A percentile compares a stretch with the other conserved stretches of the same genome.
Evolutionary conservation across 176 grass and related monocot species (phyloP).

Genomic region (Oryza brachyantha): DNA sequence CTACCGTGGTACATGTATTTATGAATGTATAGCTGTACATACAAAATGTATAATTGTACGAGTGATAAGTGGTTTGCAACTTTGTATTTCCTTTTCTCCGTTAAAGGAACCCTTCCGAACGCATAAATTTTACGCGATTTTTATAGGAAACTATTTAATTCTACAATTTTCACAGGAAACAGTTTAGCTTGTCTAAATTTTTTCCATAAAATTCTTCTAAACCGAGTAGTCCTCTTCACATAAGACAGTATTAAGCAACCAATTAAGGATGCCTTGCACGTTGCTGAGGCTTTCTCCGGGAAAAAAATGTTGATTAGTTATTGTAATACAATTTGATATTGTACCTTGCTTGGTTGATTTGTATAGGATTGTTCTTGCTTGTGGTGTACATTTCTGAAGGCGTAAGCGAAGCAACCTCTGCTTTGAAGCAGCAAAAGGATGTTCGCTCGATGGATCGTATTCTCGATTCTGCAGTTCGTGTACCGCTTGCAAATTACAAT

Average conservation of each 20-base stretch:
- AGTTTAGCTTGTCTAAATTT: no score
- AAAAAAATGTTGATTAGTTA: not conserved
- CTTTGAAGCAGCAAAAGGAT: not conserved
- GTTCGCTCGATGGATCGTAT: not conserved
- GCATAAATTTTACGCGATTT: no score
- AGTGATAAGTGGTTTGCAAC: not conserved
- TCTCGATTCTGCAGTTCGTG: no score
- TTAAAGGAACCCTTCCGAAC: no score
- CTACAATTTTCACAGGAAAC: no score
- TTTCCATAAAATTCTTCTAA: no score
- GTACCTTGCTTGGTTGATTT: slow-evolving; percentile 10
- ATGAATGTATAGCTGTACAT: slow-evolving; percentile 6
- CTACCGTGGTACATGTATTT: not conserved
- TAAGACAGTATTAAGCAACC: not conserved
- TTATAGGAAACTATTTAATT: no score
- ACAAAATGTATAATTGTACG: not conserved
- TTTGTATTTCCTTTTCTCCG: not conserved
- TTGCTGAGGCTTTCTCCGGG: not conserved
- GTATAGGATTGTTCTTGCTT: not conserved
- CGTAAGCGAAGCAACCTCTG: slow-evolving; percentile 6
- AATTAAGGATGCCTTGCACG: not conserved
- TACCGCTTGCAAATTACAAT: no score
- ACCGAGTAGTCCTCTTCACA: no score
- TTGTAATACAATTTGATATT: not conserved
- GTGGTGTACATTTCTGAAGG: not conserved